Conservation (phyloP, 2,329 filamentous ascomycete genomes). For the Periconia digitata region DNA sequence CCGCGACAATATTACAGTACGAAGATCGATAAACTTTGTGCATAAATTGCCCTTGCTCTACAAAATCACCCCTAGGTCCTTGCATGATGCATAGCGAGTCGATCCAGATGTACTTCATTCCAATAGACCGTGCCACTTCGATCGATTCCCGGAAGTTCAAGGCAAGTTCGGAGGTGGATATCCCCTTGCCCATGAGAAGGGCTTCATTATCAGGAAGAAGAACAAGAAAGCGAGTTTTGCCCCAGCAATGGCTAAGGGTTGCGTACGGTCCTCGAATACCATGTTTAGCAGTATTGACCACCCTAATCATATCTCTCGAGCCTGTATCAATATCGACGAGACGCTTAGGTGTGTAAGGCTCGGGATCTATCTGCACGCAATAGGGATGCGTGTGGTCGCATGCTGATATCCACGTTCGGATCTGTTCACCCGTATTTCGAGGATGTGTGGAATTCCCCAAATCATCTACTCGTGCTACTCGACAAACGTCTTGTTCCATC, state of each 20-base stretch:
- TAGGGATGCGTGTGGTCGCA: not conserved
- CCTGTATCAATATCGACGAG: slow-evolving; percentile 8
- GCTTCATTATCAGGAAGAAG: not conserved
- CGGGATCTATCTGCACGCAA: not conserved
- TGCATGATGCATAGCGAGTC: slow-evolving; percentile 22
- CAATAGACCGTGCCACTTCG: slow-evolving; percentile 18
- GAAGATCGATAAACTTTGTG: slow-evolving; percentile 26
- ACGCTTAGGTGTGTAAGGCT: slow-evolving; percentile 10
- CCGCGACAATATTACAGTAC: slow-evolving; percentile 29
- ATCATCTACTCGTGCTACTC: too few relatives aligned
- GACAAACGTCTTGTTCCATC: too few relatives aligned
- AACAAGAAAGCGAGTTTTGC: slow-evolving; percentile 8
- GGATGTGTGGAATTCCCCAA: too few relatives aligned
- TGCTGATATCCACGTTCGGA: not conserved
- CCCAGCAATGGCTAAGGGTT: slow-evolving; percentile 27
- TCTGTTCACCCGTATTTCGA: not conserved
- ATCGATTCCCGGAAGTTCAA: slow-evolving; percentile 26
- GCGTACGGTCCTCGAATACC: slow-evolving; percentile 16
- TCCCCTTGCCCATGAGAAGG: not conserved
- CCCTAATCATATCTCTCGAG: not conserved
- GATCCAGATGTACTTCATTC: slow-evolving; percentile 26
- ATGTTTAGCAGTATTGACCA: slow-evolving; percentile 9
- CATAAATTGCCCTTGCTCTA: slow-evolving; percentile 20
- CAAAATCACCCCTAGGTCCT: slow-evolving; percentile 15
- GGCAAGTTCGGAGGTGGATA: slow-evolving; percentile 8